Percentiles rank a stretch among this genome's conserved stretches.
phyloP scores from a whole-genome alignment of 345 rosid species.

The Aquilaria malaccensis region DNA sequence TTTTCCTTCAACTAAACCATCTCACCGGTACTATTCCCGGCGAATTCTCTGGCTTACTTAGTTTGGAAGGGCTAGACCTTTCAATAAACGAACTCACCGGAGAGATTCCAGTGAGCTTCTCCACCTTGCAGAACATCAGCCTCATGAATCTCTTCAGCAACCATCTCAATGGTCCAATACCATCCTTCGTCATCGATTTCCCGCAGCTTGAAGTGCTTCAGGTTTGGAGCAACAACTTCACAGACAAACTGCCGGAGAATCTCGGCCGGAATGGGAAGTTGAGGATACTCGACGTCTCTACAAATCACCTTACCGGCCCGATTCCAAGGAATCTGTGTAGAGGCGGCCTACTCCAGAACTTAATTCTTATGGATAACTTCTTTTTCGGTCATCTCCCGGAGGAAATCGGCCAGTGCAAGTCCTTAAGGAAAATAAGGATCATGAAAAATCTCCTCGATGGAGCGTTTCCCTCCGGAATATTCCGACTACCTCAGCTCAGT shows the following conservation, averaged over 20 bases:
- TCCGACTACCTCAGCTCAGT: slow-evolving; percentile 36
- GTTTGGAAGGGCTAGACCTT: slow-evolving; percentile 67
- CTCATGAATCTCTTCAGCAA: slow-evolving; percentile 62
- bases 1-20: slow-evolving; percentile 71
- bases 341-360: slow-evolving; percentile 39
- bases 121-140: slow-evolving; percentile 34
- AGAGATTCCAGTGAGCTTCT: slow-evolving; percentile 62
- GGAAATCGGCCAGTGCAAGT: slow-evolving; percentile 59
- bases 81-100: slow-evolving; percentile 61
- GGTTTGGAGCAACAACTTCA: slow-evolving; percentile 80
- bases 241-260: slow-evolving; percentile 48
- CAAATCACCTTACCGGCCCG: slow-evolving; percentile 63
- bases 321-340: slow-evolving; percentile 65
- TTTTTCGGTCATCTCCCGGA: slow-evolving; percentile 69
- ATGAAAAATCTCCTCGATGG: slow-evolving; percentile 50
- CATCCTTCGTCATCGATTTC: slow-evolving; percentile 54
- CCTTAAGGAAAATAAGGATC: slow-evolving; percentile 46
- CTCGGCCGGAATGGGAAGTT: slow-evolving; percentile 70
- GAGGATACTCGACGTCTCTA: slow-evolving; percentile 46
- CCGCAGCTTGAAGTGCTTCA: slow-evolving; percentile 59
- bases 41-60: slow-evolving; percentile 52
- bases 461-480: slow-evolving; percentile 61
- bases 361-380: slow-evolving; percentile 63
- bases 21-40: slow-evolving; percentile 69
- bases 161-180: slow-evolving; percentile 57